Evolutionary conservation across 768 basidiomycete species (phyloP).

Genomic region (Russula brevipes): DNA sequence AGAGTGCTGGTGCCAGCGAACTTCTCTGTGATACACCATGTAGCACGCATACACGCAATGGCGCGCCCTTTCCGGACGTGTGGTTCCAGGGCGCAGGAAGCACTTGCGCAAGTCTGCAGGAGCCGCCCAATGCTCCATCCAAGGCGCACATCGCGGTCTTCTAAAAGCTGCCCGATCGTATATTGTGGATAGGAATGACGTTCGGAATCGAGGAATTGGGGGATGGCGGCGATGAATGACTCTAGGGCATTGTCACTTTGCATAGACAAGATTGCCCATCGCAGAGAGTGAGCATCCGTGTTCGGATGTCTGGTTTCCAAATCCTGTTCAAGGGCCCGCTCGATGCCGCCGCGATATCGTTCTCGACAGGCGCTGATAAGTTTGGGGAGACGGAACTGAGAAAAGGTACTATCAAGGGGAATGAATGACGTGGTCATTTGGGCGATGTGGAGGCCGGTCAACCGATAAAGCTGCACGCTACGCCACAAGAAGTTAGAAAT

Average conservation of each 20-base stretch:
- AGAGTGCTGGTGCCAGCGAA: not conserved
- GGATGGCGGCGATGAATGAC: constrained; percentile 18
- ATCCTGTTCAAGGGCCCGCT: constrained; percentile 8
- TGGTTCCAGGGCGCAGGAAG: not conserved
- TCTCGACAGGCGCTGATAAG: constrained; percentile 5
- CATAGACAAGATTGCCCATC: constrained; percentile 10
- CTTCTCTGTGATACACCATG: constrained; percentile 22
- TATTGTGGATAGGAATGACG: constrained; percentile 6
- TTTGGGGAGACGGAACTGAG: constrained; percentile 9
- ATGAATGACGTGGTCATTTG: not conserved
- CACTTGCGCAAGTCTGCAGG: constrained; percentile 9
- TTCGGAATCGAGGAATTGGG: constrained; percentile 16
- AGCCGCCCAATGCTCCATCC: constrained; percentile 21
- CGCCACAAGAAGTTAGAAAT: constrained; percentile 17
- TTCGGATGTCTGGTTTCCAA: constrained; percentile 1
- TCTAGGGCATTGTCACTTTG: constrained; percentile 7
- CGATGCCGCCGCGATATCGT: constrained; percentile 13
- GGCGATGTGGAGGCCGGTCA: not conserved
- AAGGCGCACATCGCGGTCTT: constrained; percentile 15
- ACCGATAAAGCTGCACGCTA: not conserved
- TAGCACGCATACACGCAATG: constrained; percentile 4
- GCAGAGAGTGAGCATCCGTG: constrained; percentile 5
- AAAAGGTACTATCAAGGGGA: not conserved
- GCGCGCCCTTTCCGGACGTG: constrained; percentile 5
- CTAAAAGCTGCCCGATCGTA: constrained; percentile 18